Evolutionary conservation across 1,284 basidiomycete species (phyloP).

Genomic region (Sporisorium exsertum): DNA sequence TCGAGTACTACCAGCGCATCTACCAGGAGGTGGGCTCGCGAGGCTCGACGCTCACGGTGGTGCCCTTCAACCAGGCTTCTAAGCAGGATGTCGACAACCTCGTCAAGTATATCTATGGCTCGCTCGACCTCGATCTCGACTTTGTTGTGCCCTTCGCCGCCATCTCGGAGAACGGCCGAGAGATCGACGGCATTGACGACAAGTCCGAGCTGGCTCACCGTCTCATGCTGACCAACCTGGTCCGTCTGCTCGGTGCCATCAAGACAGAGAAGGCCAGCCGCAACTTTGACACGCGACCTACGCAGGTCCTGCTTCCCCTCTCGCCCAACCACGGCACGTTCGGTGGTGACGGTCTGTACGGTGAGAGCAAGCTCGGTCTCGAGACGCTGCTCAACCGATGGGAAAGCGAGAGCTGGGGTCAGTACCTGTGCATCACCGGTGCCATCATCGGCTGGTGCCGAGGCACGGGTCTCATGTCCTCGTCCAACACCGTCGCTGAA

Average conservation of each 20-base stretch:
- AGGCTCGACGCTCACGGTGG: conserved; percentile 93
- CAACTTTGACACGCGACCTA: conserved; percentile 95
- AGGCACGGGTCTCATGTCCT: conserved; percentile 96
- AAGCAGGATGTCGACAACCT: conserved; percentile 93
- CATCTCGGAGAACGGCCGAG: conserved; percentile 96
- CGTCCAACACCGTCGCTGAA: conserved; percentile 93
- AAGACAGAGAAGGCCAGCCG: conserved; percentile 97
- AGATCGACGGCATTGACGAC: conserved; percentile 96
- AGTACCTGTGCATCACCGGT: conserved; percentile 96
- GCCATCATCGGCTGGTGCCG: conserved; percentile 90
- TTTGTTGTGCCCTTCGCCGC: conserved; percentile 98
- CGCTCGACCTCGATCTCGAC: conserved; percentile 92
- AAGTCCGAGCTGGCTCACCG: conserved; percentile 97
- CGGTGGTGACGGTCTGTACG: conserved; percentile 97
- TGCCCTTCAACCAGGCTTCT: conserved; percentile 98
- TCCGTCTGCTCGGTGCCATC: conserved; percentile 93
- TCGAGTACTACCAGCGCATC: conserved; percentile 98
- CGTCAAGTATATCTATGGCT: conserved; percentile 97
- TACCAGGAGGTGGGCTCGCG: conserved; percentile 95
- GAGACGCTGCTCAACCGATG: conserved; percentile 98
- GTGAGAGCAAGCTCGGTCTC: conserved; percentile 96
- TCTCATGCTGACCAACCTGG: conserved; percentile 82
- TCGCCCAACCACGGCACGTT: conserved; percentile 98
- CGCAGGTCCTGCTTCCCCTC: conserved; percentile 94
- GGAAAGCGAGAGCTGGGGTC: conserved; percentile 94